A percentile compares a stretch with the other conserved stretches of the same genome.
These are phyloP conservation scores for Rhodomyrtus psidioides DNA, from an alignment of 441 rosid genomes.

Conservation along the genomic window DNA sequence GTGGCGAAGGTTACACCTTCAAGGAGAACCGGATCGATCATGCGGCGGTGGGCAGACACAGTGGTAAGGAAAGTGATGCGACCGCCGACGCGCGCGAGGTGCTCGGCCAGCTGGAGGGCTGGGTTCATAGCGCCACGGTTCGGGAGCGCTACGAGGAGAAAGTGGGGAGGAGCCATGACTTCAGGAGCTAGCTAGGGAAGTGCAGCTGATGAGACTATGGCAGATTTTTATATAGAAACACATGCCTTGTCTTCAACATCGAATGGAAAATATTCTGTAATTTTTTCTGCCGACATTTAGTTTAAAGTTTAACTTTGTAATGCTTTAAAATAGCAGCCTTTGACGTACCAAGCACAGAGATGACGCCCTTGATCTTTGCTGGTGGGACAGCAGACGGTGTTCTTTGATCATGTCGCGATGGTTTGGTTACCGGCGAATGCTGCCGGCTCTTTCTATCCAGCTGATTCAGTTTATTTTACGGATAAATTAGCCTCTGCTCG, in stretches of 20 bases:
- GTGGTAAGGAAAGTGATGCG: neutral
- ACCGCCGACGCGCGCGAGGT: neutral
- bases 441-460: neutral
- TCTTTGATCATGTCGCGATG: too few species aligned
- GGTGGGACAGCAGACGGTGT: neutral
- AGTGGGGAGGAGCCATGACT: neutral
- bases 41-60: neutral
- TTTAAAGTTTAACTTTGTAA: neutral
- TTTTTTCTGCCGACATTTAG: neutral
- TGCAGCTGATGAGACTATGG: neutral
- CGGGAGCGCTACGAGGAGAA: neutral
- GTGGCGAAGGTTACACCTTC: constrained; percentile 10
- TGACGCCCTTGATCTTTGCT: neutral
- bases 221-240: neutral
- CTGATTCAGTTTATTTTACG: neutral
- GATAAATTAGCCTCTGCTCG: neutral
- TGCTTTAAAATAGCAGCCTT: too few species aligned
- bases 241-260: neutral
- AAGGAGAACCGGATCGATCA: neutral
- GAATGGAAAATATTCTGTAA: neutral
- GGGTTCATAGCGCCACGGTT: neutral
- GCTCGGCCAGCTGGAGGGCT: neutral
- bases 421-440: too few species aligned
- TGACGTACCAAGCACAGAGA: neutral
- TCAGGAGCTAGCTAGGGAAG: neutral